Evolutionary conservation across 805 yeast genomes (phyloP).

Genomic region (Starmerella scarabaei): DNA sequence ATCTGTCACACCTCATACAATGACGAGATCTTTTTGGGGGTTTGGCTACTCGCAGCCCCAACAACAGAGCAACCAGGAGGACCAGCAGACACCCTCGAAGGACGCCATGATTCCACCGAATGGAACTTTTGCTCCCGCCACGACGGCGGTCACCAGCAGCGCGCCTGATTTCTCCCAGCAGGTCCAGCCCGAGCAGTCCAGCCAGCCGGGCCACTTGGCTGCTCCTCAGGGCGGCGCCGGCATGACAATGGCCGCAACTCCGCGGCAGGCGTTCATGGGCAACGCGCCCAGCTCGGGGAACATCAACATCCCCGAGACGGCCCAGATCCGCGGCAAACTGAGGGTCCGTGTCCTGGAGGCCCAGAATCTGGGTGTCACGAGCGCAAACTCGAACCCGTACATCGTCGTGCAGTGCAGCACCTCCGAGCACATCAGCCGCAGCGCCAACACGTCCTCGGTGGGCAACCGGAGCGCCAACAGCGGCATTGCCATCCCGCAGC

Average conservation of each 20-base stretch:
- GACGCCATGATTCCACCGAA: constrained; percentile 16
- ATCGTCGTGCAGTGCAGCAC: constrained; percentile 87
- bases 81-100: background rate
- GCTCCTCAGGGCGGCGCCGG: too few species aligned
- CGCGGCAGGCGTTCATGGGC: background rate
- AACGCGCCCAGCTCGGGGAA: background rate
- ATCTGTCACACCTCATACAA: background rate
- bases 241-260: background rate
- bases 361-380: constrained; percentile 34
- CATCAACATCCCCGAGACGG: constrained; percentile 16
- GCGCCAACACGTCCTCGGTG: constrained; percentile 15
- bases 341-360: constrained; percentile 75
- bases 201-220: constrained; percentile 1
- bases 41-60: constrained; percentile 16
- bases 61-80: background rate
- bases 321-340: constrained; percentile 46
- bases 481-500: constrained; percentile 30
- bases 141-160: constrained; percentile 16
- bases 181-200: background rate
- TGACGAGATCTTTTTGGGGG: constrained; percentile 20
- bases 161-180: constrained; percentile 6
- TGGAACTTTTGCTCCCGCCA: constrained; percentile 18
- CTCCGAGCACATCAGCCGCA: constrained; percentile 68
- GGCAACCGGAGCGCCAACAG: constrained; percentile 6
- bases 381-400: constrained; percentile 32